phyloP scores from a whole-genome alignment of 2,329 filamentous ascomycete species.

The Grosmannia penicillata region DNA sequence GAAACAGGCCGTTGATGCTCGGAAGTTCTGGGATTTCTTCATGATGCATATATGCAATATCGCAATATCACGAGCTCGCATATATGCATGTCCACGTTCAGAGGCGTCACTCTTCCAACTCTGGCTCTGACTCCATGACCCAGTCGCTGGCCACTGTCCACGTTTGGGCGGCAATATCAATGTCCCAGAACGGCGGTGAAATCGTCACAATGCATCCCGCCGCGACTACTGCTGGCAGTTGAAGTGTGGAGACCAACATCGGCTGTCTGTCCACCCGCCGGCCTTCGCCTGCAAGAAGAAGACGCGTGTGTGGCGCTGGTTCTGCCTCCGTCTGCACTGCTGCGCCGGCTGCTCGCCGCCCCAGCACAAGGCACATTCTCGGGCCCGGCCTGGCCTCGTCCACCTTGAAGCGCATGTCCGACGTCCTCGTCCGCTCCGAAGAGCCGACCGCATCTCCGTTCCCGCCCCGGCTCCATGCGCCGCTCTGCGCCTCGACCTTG shows the following conservation, averaged over 20 bases:
- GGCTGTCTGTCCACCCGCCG: not conserved
- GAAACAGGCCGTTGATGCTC: too few relatives aligned
- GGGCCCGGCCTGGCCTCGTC: slow-evolving; percentile 1
- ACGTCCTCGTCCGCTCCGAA: slow-evolving; percentile 11
- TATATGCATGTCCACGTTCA: not conserved
- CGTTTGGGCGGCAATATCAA: slow-evolving; percentile 7
- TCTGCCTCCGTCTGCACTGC: slow-evolving; percentile 4
- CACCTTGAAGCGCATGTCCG: slow-evolving; percentile 7
- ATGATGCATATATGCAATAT: too few relatives aligned
- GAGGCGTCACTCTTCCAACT: not conserved
- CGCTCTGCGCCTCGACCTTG: slow-evolving; percentile 25
- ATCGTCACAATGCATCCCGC: slow-evolving; percentile 17
- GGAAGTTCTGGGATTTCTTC: too few relatives aligned
- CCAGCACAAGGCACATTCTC: slow-evolving; percentile 17
- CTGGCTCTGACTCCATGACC: not conserved
- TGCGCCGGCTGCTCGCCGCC: not conserved
- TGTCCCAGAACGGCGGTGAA: slow-evolving; percentile 12
- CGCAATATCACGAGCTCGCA: not conserved
- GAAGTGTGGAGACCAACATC: too few relatives aligned
- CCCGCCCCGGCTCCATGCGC: too few relatives aligned
- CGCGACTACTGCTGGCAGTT: slow-evolving; percentile 12
- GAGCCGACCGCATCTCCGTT: too few relatives aligned
- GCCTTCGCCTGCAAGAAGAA: slow-evolving; percentile 14
- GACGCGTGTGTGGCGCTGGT: not conserved
- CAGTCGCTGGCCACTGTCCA: slow-evolving; percentile 14